Percentiles rank a stretch among this genome's conserved stretches.
These are phyloP conservation scores for Gomphus bonarii DNA, from an alignment of 1,284 basidiomycete species.

Conservation along the genomic window DNA sequence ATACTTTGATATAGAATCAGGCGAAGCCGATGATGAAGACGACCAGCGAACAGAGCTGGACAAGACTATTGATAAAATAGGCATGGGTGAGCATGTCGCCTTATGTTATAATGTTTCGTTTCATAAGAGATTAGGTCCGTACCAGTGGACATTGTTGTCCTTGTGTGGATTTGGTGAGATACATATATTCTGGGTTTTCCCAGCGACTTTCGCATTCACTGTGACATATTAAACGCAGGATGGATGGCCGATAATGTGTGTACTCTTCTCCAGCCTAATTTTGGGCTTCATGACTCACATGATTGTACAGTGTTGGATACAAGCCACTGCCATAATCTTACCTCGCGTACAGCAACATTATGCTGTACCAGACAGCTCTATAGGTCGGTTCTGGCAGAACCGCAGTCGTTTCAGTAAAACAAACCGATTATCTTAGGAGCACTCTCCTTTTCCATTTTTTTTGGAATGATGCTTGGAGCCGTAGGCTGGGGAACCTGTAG, in stretches of 20 bases:
- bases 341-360: slow-evolving; percentile 89
- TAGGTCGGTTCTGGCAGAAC: slow-evolving; percentile 34
- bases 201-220: background rate
- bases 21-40: slow-evolving; percentile 24
- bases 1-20: slow-evolving; percentile 24
- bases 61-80: slow-evolving; percentile 80
- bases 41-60: slow-evolving; percentile 67
- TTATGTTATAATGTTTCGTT: background rate
- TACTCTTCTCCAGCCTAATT: slow-evolving; percentile 12
- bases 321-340: slow-evolving; percentile 82
- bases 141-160: slow-evolving; percentile 73
- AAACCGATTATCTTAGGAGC: slow-evolving; percentile 16
- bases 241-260: slow-evolving; percentile 82
- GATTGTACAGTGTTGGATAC: slow-evolving; percentile 49
- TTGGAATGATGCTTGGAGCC: slow-evolving; percentile 95
- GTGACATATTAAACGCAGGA: slow-evolving; percentile 29
- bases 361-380: slow-evolving; percentile 58
- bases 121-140: slow-evolving; percentile 36
- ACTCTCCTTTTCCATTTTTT: slow-evolving; percentile 74
- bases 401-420: background rate
- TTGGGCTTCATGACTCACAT: slow-evolving; percentile 11
- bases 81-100: slow-evolving; percentile 53
- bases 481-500: slow-evolving; percentile 84
- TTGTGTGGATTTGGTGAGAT: slow-evolving; percentile 77
- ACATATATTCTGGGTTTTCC: background rate